A percentile compares a stretch with the other conserved stretches of the same genome.
phyloP scores from a whole-genome alignment of 2,329 filamentous ascomycete genomes.

The Botrytis tulipae region DNA sequence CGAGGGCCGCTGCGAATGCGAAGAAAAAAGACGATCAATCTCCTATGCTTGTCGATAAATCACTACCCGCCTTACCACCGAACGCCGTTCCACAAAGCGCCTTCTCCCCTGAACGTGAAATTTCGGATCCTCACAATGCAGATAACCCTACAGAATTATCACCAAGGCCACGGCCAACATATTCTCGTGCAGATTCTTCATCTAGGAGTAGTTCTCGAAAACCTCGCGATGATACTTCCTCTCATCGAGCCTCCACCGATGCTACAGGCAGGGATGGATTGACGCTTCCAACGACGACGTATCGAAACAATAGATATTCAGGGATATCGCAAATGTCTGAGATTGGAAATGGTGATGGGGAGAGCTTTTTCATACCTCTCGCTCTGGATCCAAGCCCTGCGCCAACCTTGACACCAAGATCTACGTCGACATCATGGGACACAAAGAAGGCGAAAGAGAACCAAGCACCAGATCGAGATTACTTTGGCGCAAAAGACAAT shows the following conservation, averaged over 20 bases:
- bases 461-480: conserved; percentile 50
- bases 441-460: conserved; percentile 42
- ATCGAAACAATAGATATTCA: conserved; percentile 76
- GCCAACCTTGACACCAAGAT: conserved; percentile 51
- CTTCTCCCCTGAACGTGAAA: conserved; percentile 56
- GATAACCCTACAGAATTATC: conserved; percentile 70
- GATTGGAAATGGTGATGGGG: conserved; percentile 41
- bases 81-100: conserved; percentile 63
- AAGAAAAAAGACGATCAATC: conserved; percentile 64
- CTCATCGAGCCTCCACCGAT: conserved; percentile 49
- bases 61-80: conserved; percentile 83
- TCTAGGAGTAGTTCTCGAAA: conserved; percentile 53
- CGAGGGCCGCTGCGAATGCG: conserved; percentile 61
- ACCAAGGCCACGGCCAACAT: conserved; percentile 55
- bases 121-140: conserved; percentile 58
- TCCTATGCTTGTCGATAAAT: conserved; percentile 81
- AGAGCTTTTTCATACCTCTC: conserved; percentile 72
- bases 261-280: conserved; percentile 56
- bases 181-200: conserved; percentile 53
- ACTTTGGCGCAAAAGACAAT: conserved; percentile 52
- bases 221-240: conserved; percentile 45
- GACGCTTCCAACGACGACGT: conserved; percentile 71
- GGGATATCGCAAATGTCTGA: conserved; percentile 56
- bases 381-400: conserved; percentile 69
- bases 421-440: conserved; percentile 48